A percentile compares a stretch with the other conserved stretches of the same genome.
These are phyloP conservation scores for Lachnellula cervina DNA, from an alignment of 2,329 filamentous ascomycete species.

Conservation along the genomic window DNA sequence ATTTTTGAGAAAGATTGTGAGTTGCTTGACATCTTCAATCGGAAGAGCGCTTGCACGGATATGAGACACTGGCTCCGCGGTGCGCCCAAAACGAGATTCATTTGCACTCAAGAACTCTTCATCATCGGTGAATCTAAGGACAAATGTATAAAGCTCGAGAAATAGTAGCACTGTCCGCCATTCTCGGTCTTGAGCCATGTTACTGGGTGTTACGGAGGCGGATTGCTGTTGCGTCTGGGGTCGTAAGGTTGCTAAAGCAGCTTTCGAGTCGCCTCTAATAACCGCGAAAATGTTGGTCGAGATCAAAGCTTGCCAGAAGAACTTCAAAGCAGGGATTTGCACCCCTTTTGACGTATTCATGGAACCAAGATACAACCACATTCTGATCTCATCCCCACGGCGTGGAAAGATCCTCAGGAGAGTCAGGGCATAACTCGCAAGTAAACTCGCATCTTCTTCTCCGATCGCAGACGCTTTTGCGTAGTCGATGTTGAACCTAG, in stretches of 20 bases:
- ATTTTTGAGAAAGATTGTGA: constrained; percentile 85
- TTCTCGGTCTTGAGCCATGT: constrained; percentile 43
- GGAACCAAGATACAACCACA: constrained; percentile 79
- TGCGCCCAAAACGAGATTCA: constrained; percentile 35
- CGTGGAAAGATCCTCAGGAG: constrained; percentile 80
- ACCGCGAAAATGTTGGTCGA: constrained; percentile 52
- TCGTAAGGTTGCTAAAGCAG: constrained; percentile 48
- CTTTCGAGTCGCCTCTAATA: constrained; percentile 52
- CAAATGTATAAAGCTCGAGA: constrained; percentile 88
- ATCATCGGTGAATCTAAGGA: constrained; percentile 89
- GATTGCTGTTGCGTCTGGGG: constrained; percentile 18
- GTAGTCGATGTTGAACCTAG: constrained; percentile 29
- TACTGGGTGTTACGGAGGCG: constrained; percentile 4
- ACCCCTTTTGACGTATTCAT: constrained; percentile 28
- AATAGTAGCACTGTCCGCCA: constrained; percentile 90
- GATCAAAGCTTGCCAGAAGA: constrained; percentile 72
- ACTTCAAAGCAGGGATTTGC: constrained; percentile 65
- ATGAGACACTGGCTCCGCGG: constrained; percentile 40
- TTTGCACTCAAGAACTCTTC: constrained; percentile 80
- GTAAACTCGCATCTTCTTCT: constrained; percentile 57
- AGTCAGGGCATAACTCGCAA: constrained; percentile 83
- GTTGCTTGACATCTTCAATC: constrained; percentile 62
- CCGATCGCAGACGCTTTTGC: constrained; percentile 21
- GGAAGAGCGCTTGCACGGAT: constrained; percentile 63
- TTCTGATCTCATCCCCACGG: constrained; percentile 81